phyloP scores from a whole-genome alignment of 2,329 filamentous ascomycete species.

The Alternaria triticina region DNA sequence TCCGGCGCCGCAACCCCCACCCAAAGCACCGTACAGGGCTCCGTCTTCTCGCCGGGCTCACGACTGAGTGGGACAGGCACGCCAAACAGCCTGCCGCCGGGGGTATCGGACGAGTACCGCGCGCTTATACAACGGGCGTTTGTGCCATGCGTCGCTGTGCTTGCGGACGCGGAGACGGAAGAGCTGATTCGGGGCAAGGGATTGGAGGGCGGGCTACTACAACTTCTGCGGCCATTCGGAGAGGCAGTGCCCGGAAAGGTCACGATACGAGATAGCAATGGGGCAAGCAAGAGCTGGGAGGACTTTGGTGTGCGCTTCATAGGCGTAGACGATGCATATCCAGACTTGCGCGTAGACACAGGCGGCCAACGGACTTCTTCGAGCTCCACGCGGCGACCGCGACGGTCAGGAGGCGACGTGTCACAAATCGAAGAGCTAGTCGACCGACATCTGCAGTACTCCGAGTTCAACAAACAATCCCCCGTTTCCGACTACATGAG shows the following conservation, averaged over 20 bases:
- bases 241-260: slow-evolving; percentile 88
- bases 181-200: slow-evolving; percentile 82
- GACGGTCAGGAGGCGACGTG: slow-evolving; percentile 60
- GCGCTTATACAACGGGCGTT: slow-evolving; percentile 81
- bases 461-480: slow-evolving; percentile 61
- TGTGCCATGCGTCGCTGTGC: slow-evolving; percentile 85
- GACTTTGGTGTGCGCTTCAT: slow-evolving; percentile 91
- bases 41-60: slow-evolving; percentile 54
- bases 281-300: slow-evolving; percentile 80
- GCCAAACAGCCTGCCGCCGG: slow-evolving; percentile 49
- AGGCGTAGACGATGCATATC: slow-evolving; percentile 65
- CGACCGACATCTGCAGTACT: slow-evolving; percentile 77
- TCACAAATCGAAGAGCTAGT: slow-evolving; percentile 80
- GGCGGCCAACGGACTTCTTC: slow-evolving; percentile 31
- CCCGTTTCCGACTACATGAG: slow-evolving; percentile 54
- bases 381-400: slow-evolving; percentile 40
- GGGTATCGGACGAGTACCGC: slow-evolving; percentile 60
- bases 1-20: slow-evolving; percentile 54
- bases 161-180: slow-evolving; percentile 86
- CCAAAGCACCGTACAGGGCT: slow-evolving; percentile 42
- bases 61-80: slow-evolving; percentile 46
- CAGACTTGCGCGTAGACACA: slow-evolving; percentile 44
- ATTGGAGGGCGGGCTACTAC: slow-evolving; percentile 79
- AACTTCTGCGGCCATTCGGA: slow-evolving; percentile 88
- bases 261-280: slow-evolving; percentile 86